A percentile compares a stretch with the other conserved stretches of the same genome.
These are phyloP conservation scores for Nemophila menziesii DNA, from an alignment of 257 asterid genomes.

Conservation along the genomic window DNA sequence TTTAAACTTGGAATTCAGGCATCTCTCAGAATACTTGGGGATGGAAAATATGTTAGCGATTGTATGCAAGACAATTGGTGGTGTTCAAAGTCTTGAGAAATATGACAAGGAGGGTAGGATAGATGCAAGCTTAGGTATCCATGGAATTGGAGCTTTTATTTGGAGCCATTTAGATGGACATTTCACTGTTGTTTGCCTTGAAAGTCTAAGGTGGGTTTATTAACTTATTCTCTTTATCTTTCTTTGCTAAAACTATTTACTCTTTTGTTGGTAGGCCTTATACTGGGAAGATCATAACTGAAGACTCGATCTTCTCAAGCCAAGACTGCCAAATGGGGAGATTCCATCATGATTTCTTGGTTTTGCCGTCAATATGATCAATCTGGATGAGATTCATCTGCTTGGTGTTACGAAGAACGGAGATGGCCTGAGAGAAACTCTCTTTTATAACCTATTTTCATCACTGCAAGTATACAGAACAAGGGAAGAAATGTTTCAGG, in stretches of 20 bases:
- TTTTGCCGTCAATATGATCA: slow-evolving; percentile 85
- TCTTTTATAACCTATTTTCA: slow-evolving; percentile 64
- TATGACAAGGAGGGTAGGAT: slow-evolving; percentile 47
- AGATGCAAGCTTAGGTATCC: slow-evolving; percentile 38
- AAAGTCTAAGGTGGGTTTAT: slow-evolving; percentile 49
- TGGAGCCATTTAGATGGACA: slow-evolving; percentile 41
- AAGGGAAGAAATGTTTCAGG: slow-evolving; percentile 65
- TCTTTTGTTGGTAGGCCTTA: slow-evolving; percentile 42
- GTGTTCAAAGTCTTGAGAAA: slow-evolving; percentile 53
- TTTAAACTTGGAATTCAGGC: slow-evolving; percentile 30
- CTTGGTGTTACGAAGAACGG: slow-evolving; percentile 28
- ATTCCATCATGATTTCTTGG: slow-evolving; percentile 81
- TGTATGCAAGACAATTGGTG: slow-evolving; percentile 62
- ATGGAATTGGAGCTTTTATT: slow-evolving; percentile 41
- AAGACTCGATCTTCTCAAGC: slow-evolving; percentile 66
- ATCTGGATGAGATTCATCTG: slow-evolving; percentile 34
- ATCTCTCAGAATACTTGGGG: slow-evolving; percentile 66
- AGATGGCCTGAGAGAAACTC: slow-evolving; percentile 71
- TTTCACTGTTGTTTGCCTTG: slow-evolving; percentile 60
- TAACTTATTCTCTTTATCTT: slow-evolving; percentile 9
- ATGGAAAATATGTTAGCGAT: slow-evolving; percentile 63
- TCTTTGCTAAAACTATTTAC: slow-evolving; percentile 7
- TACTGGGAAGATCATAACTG: slow-evolving; percentile 46
- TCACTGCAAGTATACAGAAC: slow-evolving; percentile 71
- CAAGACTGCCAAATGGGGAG: slow-evolving; percentile 48